Base-by-base conservation (phyloP, 2,329 filamentous ascomycete genomes). In the Paraconiothyrium brasiliense region DNA sequence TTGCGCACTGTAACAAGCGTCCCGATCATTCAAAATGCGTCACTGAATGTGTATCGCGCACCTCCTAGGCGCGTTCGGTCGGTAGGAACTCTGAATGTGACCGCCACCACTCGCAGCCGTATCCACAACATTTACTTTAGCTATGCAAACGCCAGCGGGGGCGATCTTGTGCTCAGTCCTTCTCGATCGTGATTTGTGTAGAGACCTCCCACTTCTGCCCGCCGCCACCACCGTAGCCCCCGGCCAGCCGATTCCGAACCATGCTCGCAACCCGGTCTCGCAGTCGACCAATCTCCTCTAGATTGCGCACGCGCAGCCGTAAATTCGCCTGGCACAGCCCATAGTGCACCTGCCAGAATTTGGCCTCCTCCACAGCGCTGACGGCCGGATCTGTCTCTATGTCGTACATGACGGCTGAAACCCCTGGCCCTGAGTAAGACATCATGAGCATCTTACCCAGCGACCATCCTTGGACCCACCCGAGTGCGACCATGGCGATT, bases 331-430 rank as follows among this genome's bases (percentile, higher is more conserved):
- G 97, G 74, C 93, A 97, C 44, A 98, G 84, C 1, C 94, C 94
- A 76, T 98, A 97, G 79, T 99, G 95, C 14, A 97, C 95, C 82
- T 99, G 95, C 95, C 95, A 99, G 79, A 99, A 97, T 75, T 93
- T 90, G 1, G 94, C 94, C 73, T 97, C 94, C 60, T 97, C 92
- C 50, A 99, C 89, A 1, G 86, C 86, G 48, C 86, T 86, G 30
- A 98, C 89, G 58, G 86, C 86, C 1, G 91, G 88, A 71, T 97
- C 93, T 1, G 89, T 86, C 76, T 93, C 90, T 55, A 99, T 94
- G 76, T 97, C 93, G 59, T 87, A 87, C 71, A 97, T 84, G n/a
- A 97, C 90, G 24, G 90, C 89, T 3, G 87, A 84, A 1, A 95
- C 89, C 4, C 87, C 77, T 47, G 79, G 76, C 11, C 85, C 84